Base-by-base conservation (phyloP, 208 protist species). In the Crithidia mellificae region DNA sequence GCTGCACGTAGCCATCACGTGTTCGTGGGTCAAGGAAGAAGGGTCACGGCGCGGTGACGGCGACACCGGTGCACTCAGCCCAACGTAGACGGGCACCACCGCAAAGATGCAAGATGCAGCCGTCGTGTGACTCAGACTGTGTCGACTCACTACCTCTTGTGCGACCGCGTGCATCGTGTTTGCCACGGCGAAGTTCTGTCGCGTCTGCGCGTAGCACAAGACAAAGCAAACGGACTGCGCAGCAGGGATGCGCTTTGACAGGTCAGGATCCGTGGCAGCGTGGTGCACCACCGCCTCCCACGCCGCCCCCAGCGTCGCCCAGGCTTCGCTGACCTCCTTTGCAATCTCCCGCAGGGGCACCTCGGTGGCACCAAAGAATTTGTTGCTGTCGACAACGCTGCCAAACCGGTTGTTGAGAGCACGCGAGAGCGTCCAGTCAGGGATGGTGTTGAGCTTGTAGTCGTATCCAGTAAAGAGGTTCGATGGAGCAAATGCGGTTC, bases 201-300 rank as follows among this genome's bases (percentile, higher is more conserved):
- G 76, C n/a, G 80, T 83, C 41, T 93, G 80, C 6, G 73, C 70
- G 52, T 80, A 88, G 14, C 70, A 57, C n/a, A 93, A 67, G 15
- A 90, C 41, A 38, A 88, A 83, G 11, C 61, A 69, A 15, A 68
- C 62, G 7, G 53, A 55, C 14, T 75, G 62, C 20, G 2, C 25
- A 24, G 17, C 5, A n/a, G 36, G 44, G 24, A 38, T 20, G 30
- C n/a, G 1, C 36, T 12, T 0, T 2, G 53, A 47, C 20, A 47
- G 19, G 27, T 5, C 22, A 30, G 15, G 25, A 24, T 20, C 11
- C 0, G 32, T 6, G 15, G 41, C 0, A 9, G n/a, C 34, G 56
- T 34, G 57, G 0, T 34, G 50, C 46, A 72, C 29, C 8, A 46
- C 59, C 1, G 7, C 39, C 15, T 64, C 59, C 69, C 56, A 67